phyloP scores from a whole-genome alignment of 306 rosid species.

The Vigna nakashimae region DNA sequence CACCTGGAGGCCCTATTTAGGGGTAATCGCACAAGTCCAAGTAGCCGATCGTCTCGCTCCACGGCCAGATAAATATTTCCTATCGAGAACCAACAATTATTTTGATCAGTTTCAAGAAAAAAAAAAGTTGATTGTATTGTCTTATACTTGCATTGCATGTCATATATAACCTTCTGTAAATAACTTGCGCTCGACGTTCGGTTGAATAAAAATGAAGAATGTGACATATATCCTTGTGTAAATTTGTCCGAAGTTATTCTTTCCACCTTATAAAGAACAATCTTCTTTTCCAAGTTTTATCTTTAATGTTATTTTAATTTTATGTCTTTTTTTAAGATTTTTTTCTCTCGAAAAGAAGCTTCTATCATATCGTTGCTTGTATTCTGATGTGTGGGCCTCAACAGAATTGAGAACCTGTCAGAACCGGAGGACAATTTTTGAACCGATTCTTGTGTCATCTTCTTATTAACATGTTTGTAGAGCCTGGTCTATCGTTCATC shows the following conservation, averaged over 20 bases:
- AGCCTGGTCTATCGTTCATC: not conserved
- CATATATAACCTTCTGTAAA: constrained; percentile 11
- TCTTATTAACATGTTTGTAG: not conserved
- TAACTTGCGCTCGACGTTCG: not conserved
- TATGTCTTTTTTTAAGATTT: not conserved
- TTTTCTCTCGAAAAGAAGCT: not conserved
- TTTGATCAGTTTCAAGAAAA: constrained; percentile 20
- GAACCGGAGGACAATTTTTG: not conserved
- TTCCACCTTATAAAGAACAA: not conserved
- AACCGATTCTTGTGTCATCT: not conserved
- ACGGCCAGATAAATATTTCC: constrained; percentile 41
- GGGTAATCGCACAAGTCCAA: constrained; percentile 48
- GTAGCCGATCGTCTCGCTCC: constrained; percentile 49
- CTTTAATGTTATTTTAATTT: not conserved
- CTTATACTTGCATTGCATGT: constrained; percentile 10
- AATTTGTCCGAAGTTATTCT: constrained; percentile 11
- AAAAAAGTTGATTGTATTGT: not conserved
- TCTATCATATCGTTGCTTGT: not conserved
- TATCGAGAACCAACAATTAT: constrained; percentile 6
- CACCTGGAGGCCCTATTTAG: constrained; percentile 42
- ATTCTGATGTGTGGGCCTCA: not conserved
- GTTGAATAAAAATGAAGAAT: not conserved
- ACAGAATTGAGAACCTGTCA: not conserved
- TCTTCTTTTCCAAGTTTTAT: not conserved
- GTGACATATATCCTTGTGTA: not conserved